phyloP scores from a whole-genome alignment of 305 asterid genomes.

The Euphrasia arctica region DNA sequence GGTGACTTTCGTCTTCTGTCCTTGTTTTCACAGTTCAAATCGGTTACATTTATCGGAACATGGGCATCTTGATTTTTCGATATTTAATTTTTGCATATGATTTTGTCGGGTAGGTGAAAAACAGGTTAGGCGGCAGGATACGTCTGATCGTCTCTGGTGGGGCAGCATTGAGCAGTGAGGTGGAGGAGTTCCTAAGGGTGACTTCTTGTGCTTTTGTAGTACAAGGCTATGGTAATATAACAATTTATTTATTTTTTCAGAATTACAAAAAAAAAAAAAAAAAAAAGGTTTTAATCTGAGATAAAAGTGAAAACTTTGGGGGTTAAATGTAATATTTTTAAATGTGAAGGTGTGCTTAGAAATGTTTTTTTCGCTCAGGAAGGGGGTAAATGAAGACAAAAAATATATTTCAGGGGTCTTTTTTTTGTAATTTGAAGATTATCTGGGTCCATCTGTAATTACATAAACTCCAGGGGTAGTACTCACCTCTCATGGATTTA shows the following conservation, averaged over 20 bases:
- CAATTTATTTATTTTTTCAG: background rate
- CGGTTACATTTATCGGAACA: background rate
- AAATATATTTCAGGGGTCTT: too few species aligned
- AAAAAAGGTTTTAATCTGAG: too few species aligned
- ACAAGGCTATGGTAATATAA: slow-evolving; percentile 86
- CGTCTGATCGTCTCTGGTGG: slow-evolving; percentile 95
- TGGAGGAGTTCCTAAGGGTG: slow-evolving; percentile 91
- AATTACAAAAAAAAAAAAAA: background rate
- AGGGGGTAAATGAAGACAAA: too few species aligned
- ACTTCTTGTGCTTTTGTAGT: slow-evolving; percentile 89
- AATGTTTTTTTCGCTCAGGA: too few species aligned
- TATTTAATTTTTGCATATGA: slow-evolving; percentile 8
- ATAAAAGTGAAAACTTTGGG: too few species aligned
- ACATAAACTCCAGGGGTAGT: too few species aligned
- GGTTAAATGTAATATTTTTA: too few species aligned
- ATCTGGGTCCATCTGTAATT: too few species aligned
- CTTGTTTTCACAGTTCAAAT: background rate
- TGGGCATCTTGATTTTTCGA: background rate
- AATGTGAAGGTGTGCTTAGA: too few species aligned
- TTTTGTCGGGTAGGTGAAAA: slow-evolving; percentile 53
- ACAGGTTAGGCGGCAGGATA: slow-evolving; percentile 82
- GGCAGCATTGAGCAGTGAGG: slow-evolving; percentile 85
- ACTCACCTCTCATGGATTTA: too few species aligned
- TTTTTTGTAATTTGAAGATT: too few species aligned
- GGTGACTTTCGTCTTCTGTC: slow-evolving; percentile 34